Conservation (phyloP, 306 rosid species). For the Prunus fruticosa region DNA sequence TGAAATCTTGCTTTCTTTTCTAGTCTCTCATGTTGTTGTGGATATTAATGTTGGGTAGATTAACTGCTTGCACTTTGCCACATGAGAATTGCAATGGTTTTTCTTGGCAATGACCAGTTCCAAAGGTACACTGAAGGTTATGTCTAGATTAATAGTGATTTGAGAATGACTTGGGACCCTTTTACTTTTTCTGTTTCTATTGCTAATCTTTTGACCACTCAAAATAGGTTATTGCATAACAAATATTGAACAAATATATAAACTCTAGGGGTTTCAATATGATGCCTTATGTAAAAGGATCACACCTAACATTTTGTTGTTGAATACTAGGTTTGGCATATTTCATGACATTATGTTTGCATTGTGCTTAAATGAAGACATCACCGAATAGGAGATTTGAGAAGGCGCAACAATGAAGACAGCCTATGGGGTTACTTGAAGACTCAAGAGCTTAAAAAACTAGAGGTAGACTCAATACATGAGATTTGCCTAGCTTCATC, state of each 20-base stretch:
- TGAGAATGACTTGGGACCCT: not conserved
- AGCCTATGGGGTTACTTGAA: not conserved
- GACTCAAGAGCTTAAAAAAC: not conserved
- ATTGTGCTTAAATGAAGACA: not conserved
- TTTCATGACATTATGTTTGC: not conserved
- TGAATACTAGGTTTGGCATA: not conserved
- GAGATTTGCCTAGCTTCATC: not conserved
- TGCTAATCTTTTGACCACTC: not conserved
- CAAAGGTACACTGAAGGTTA: not conserved
- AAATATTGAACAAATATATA: not conserved
- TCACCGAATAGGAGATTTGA: not conserved
- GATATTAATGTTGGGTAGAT: not conserved
- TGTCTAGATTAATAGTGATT: not conserved
- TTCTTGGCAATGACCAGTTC: not conserved
- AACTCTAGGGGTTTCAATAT: not conserved
- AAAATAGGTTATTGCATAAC: not conserved
- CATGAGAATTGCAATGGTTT: not conserved
- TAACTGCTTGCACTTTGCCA: not conserved
- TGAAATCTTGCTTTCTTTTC: not conserved
- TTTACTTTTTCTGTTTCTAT: not conserved
- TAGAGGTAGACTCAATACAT: not conserved
- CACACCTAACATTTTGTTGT: not conserved
- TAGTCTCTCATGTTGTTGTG: not conserved
- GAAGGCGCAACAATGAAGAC: not conserved
- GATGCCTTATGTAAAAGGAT: not conserved